A percentile compares a stretch with the other conserved stretches of the same genome.
These are phyloP conservation scores for Ascochyta pisi DNA, from an alignment of 2,329 filamentous ascomycete species.

Conservation along the genomic window DNA sequence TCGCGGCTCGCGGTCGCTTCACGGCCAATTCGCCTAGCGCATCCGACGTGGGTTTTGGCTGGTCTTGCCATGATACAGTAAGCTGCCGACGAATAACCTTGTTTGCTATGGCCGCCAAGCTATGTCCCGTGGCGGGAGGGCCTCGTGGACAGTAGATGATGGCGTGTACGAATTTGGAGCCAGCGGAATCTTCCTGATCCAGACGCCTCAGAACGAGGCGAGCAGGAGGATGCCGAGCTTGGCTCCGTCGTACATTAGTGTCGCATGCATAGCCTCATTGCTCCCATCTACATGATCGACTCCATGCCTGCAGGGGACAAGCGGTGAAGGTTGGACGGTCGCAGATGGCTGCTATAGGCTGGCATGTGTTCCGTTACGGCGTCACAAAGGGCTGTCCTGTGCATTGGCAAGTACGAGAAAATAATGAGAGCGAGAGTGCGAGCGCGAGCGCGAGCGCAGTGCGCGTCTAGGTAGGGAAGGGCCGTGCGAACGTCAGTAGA, in stretches of 20 bases:
- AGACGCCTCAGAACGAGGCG: slow-evolving; percentile 19
- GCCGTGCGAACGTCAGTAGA: slow-evolving; percentile 11
- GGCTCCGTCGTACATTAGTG: neutral
- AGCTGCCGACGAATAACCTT: slow-evolving; percentile 21
- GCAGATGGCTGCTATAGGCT: slow-evolving; percentile 1
- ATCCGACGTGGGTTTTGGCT: slow-evolving; percentile 23
- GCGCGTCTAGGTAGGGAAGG: neutral
- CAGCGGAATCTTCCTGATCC: slow-evolving; percentile 6
- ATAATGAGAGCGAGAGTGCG: too few species aligned
- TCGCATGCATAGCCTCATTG: slow-evolving; percentile 1
- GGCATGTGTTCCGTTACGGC: neutral
- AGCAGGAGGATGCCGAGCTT: slow-evolving; percentile 6
- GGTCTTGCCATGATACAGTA: neutral
- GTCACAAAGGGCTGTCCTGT: slow-evolving; percentile 8
- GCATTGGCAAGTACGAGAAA: slow-evolving; percentile 15
- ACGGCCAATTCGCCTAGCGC: slow-evolving; percentile 32
- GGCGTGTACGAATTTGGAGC: neutral
- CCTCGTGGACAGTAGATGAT: neutral
- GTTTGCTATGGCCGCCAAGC: slow-evolving; percentile 35
- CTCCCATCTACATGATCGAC: slow-evolving; percentile 11
- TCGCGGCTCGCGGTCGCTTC: slow-evolving; percentile 29
- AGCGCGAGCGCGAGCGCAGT: neutral
- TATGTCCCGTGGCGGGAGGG: slow-evolving; percentile 17
- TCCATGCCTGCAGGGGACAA: slow-evolving; percentile 9
- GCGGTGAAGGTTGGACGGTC: slow-evolving; percentile 5